A percentile compares a stretch with the other conserved stretches of the same genome.
These are phyloP conservation scores for Phytophthora hybrid DNA, from an alignment of 352 stramenopile species.

Conservation along the genomic window DNA sequence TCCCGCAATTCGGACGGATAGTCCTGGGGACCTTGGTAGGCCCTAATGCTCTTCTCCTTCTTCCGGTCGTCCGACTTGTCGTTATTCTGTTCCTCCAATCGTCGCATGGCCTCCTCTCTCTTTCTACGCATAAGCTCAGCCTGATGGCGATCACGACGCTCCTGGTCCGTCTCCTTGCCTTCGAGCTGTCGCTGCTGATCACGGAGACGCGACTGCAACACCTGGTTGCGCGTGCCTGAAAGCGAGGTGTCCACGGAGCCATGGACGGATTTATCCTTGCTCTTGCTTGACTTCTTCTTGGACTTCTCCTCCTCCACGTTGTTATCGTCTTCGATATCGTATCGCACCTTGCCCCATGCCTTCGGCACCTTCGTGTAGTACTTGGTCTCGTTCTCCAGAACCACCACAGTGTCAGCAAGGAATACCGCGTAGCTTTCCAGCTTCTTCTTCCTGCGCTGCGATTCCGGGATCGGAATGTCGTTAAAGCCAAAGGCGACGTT, in stretches of 20 bases:
- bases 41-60: conserved; percentile 91
- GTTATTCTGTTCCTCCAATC: conserved; percentile 87
- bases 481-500: conserved; percentile 97
- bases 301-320: conserved; percentile 75
- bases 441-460: conserved; percentile 89
- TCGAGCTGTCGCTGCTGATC: conserved; percentile 89
- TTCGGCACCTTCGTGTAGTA: conserved; percentile 93
- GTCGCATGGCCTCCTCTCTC: conserved; percentile 87
- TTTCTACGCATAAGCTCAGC: conserved; percentile 90
- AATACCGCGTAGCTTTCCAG: conserved; percentile 94
- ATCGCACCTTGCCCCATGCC: conserved; percentile 91
- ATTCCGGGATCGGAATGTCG: conserved; percentile 92
- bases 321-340: conserved; percentile 95
- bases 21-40: conserved; percentile 92
- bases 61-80: conserved; percentile 79
- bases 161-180: conserved; percentile 90
- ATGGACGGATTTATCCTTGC: conserved; percentile 58
- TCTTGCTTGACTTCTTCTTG: conserved; percentile 76
- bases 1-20: conserved; percentile 96
- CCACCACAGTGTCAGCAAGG: conserved; percentile 96
- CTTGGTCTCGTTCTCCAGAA: conserved; percentile 96
- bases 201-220: conserved; percentile 85
- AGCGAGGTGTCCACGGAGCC: conserved; percentile 65
- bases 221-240: conserved; percentile 83
- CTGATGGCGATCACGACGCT: conserved; percentile 90